A percentile compares a stretch with the other conserved stretches of the same genome.
Conservation (phyloP, 2,329 filamentous ascomycete genomes). For the Myriosclerotinia scirpicola region DNA sequence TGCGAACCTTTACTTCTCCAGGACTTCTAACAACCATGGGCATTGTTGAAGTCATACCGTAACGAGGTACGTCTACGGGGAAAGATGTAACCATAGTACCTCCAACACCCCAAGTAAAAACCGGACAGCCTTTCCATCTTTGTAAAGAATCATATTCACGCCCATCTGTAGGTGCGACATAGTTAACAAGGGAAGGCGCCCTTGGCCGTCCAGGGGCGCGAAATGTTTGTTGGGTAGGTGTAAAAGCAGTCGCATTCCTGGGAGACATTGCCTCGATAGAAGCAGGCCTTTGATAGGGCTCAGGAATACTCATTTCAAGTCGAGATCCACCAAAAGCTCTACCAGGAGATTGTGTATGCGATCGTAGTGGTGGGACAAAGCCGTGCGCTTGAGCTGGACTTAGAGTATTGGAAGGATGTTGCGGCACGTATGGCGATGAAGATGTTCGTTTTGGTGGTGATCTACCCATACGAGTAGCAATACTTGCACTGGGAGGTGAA, state of each 20-base stretch:
- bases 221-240: slow-evolving; percentile 23
- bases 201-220: slow-evolving; percentile 45
- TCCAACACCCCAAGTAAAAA: slow-evolving; percentile 86
- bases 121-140: slow-evolving; percentile 85
- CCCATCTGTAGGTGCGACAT: slow-evolving; percentile 63
- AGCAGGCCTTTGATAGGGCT: slow-evolving; percentile 53
- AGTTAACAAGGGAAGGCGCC: slow-evolving; percentile 56
- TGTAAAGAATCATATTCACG: slow-evolving; percentile 74
- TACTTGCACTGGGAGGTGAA: slow-evolving; percentile 48
- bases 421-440: slow-evolving; percentile 54
- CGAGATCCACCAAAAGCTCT: slow-evolving; percentile 51
- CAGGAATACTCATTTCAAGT: slow-evolving; percentile 40
- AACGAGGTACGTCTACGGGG: slow-evolving; percentile 84
- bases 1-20: slow-evolving; percentile 78
- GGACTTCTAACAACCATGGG: slow-evolving; percentile 81
- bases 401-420: slow-evolving; percentile 32
- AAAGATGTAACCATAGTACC: slow-evolving; percentile 82
- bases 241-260: slow-evolving; percentile 23
- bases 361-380: slow-evolving; percentile 57
- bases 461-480: slow-evolving; percentile 46
- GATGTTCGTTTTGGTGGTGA: slow-evolving; percentile 57
- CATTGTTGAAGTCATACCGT: slow-evolving; percentile 64
- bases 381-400: slow-evolving; percentile 29
- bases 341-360: slow-evolving; percentile 64
- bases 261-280: slow-evolving; percentile 46